Base-by-base conservation (phyloP, 805 yeast genomes). In the Candida xiaguanensis region DNA sequence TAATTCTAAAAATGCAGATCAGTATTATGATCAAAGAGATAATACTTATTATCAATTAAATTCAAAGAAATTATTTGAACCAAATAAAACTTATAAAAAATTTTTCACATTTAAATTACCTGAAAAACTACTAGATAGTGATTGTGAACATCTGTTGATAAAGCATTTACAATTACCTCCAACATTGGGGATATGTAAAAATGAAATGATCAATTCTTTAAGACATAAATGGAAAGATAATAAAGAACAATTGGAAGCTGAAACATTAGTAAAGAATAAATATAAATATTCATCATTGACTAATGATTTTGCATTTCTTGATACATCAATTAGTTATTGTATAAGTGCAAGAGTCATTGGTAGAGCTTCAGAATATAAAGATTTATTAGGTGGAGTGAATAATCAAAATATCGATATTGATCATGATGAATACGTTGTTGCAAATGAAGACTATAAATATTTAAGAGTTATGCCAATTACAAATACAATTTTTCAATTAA, bases 51-150 rank as follows among this genome's bases (percentile, higher is more conserved):
- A 55, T 23, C 56, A 50, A 19, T 53, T 67, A 22, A 47, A 58
- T 38, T 36, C 27, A 24, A 44, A 50, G 14, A 56, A 59, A 43
- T 44, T 56, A 6, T 50, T 67, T 6, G 37, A 50, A 28, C 70
- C 70, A 2, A 47, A 50, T 28, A 49, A 55, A 15, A 56, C 61
- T 6, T 67, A 67, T 42, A 67, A 67, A 46, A 65, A 64, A 45
- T 67, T 65, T 44, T 67, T 67, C 47, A 55, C 64, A 7, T 67
- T 67, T 49, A 61, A 56, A 33, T 36, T 67, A 11, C 73, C 73
- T 0, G 63, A 57, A 39, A 59, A 57, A 35, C 46, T 65, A 22
- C 49, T 67, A 16, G 72, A 67, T 33, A 53, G 59, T 42, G 36
- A 51, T 9, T 67, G 72, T 50, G 49, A 46, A 44, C 72, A 66